Evolutionary conservation across 2,329 filamentous ascomycete genomes (phyloP), one percentile per base, ranked within the genome.

Genomic region (Didymosphaeria variabile): DNA sequence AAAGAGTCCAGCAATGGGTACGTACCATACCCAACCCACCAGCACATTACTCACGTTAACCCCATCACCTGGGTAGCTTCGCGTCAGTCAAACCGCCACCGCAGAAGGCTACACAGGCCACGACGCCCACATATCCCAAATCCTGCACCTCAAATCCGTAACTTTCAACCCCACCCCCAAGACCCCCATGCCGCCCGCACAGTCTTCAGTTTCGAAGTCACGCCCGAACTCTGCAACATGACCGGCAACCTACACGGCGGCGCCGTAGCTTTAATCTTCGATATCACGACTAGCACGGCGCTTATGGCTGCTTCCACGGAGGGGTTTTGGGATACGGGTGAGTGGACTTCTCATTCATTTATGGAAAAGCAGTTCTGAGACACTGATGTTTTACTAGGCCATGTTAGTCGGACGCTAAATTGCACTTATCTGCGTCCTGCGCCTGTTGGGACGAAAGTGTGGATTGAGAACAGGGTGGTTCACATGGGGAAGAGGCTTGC

Each of bases 191-290:
- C 75, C 15, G 73, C 79, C 10, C 77, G 75, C 0, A 77, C 75
- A 2, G 77, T 79, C 5, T 85, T 81, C 67, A 78, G 76, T 23
- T 78, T 86, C 61, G 73, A 67, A 3, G 81, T 85, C 17, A 77
- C 80, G 10, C 67, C 69, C 12, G 70, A 73, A 50, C 81, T 85
- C 55, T 79, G 80, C 62, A 87, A 86, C 69, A 68, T 79, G 47
- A 76, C 78, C 34, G 79, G 79, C 1, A 83, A 81, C 34, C 78
- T 87, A 63, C 85, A 87, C 67, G 85, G 85, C 21, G 85, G 84
- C 7, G 84, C 83, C 2, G 83, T 84, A 2, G 81, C 83, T 0
- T 74, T 85, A 5, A 83, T 87, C 46, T 85, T 86, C 61, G 86
- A 88, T 67, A 83, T 87, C 73, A 79, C 81, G 57, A 84, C 82